Evolutionary conservation across 2,329 filamentous ascomycete genomes (phyloP).

Genomic region (Fusarium aywerte): DNA sequence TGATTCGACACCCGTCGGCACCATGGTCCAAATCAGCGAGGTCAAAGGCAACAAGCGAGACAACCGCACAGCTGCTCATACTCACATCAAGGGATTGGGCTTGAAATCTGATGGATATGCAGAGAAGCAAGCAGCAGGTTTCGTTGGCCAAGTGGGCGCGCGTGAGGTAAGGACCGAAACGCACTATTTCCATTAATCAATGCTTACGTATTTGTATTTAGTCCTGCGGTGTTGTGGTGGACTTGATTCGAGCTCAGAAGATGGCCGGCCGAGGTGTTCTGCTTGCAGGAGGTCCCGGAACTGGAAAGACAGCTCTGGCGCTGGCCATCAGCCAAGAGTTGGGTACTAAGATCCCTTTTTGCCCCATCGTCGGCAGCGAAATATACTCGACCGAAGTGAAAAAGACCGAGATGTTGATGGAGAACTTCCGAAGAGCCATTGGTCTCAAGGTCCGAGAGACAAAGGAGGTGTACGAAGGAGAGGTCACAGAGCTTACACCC

Average conservation of each 20-base stretch:
- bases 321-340: conserved; percentile 96
- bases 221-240: conserved; percentile 96
- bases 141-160: conserved; percentile 87
- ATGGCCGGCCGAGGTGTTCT: conserved; percentile 96
- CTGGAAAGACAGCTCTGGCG: conserved; percentile 95
- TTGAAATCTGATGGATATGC: conserved; percentile 86
- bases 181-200: not conserved
- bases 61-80: conserved; percentile 95
- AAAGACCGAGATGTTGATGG: conserved; percentile 99
- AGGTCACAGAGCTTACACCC: conserved; percentile 96
- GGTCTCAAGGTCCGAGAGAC: conserved; percentile 97
- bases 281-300: conserved; percentile 92
- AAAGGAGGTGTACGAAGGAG: conserved; percentile 98
- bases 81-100: conserved; percentile 96
- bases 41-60: conserved; percentile 95
- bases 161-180: conserved; percentile 75
- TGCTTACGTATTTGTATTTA: conserved; percentile 51
- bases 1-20: conserved; percentile 50
- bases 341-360: conserved; percentile 98
- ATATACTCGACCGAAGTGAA: conserved; percentile 98
- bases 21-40: conserved; percentile 91
- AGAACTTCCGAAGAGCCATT: conserved; percentile 97
- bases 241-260: conserved; percentile 94
- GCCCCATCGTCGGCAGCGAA: conserved; percentile 97
- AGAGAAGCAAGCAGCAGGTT: conserved; percentile 82